phyloP scores from a whole-genome alignment of 2,329 filamentous ascomycete species.

The Fusarium praegraminearum region DNA sequence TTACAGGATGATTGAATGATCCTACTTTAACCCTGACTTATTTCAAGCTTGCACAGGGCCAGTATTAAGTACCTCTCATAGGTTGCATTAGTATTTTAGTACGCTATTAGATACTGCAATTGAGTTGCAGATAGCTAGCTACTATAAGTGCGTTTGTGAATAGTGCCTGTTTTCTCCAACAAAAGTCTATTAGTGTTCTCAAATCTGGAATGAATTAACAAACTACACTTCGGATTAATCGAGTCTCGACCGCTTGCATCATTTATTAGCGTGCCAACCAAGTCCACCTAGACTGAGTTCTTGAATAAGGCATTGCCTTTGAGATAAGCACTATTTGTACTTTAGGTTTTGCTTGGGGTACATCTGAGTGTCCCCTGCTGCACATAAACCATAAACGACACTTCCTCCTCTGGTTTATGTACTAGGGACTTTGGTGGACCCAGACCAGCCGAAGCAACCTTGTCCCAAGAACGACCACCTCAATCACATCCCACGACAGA shows the following conservation, averaged over 20 bases:
- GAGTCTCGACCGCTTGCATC: conserved; percentile 40
- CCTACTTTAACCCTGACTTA: not conserved
- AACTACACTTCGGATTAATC: conserved; percentile 10
- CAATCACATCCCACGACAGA: conserved; percentile 30
- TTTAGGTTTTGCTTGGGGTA: conserved; percentile 5
- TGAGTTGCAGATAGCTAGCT: not conserved
- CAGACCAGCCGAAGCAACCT: conserved; percentile 31
- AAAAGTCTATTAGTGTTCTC: not conserved
- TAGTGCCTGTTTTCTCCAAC: not conserved
- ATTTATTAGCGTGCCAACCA: conserved; percentile 12
- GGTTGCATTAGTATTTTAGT: not conserved
- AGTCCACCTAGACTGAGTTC: not conserved
- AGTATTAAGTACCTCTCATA: not conserved
- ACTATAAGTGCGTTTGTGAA: not conserved
- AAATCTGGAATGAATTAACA: conserved; percentile 31
- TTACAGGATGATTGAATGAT: not conserved
- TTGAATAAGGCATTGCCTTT: conserved; percentile 13
- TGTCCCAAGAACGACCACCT: conserved; percentile 35
- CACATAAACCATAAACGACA: not conserved
- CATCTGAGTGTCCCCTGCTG: not conserved
- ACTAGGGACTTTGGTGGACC: conserved; percentile 15
- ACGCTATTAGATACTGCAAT: not conserved
- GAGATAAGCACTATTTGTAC: conserved; percentile 7
- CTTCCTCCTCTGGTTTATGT: conserved; percentile 1
- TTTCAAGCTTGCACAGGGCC: not conserved